Base-by-base conservation (phyloP, 2,329 filamentous ascomycete genomes). In the Cryphonectria naterciae region DNA sequence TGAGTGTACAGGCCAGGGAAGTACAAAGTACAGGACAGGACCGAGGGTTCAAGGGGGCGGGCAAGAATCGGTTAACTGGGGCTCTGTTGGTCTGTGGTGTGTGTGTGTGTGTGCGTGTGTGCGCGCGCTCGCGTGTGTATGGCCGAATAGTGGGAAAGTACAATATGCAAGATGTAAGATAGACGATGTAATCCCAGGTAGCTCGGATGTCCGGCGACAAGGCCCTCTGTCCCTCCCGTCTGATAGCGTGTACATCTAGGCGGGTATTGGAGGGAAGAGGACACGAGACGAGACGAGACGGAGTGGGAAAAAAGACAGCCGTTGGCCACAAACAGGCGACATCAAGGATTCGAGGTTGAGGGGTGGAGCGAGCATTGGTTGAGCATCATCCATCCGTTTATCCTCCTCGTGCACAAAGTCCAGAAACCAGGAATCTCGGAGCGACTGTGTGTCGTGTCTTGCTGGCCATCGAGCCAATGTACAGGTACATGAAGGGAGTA, bases 141-240 rank as follows among this genome's bases (percentile, higher is more conserved):
- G 61, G 58, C 41, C 43, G 37, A 43, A 28, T 13, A n/a, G 62
- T 28, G 65, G 35, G 58, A 61, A 56, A 58, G 54, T 58, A 60
- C 68, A 60, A 60, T 58, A 63, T 60, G 67, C 68, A 65, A 52
- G 54, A 65, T 52, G 61, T 58, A 39, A 70, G 43, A 52, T 60
- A n/a, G 46, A 28, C 41, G 43, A 63, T 67, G 63, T 60, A 73
- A 69, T 72, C 52, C 25, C 56, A 68, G 28, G 69, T 72, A 69
- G 63, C 70, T 63, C 69, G 70, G 73, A 72, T 69, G 72, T 71
- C 58, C 67, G 64, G 62, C 43, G 70, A 70, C 70, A 67, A 69
- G 35, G 56, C 10, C 60, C 65, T 68, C 46, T 43, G 52, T 66
- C 52, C 66, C 49, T 65, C 25, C 62, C 41, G 62, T 69, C 60